Evolutionary conservation across 768 basidiomycete species (phyloP).

Genomic region (Hypholoma fasciculare): DNA sequence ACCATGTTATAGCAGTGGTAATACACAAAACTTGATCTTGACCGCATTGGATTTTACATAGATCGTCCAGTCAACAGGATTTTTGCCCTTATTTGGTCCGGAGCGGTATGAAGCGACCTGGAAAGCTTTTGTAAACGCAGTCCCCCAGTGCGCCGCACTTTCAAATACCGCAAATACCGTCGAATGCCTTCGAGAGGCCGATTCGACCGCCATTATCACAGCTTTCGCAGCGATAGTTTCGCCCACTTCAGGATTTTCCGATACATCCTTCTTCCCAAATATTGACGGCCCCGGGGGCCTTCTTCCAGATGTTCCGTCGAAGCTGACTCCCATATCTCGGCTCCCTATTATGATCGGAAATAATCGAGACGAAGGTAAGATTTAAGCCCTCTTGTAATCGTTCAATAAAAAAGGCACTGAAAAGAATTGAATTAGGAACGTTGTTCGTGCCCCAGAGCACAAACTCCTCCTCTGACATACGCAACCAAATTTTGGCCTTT

Average conservation of each 20-base stretch:
- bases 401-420: neutral
- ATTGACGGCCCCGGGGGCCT: constrained; percentile 37
- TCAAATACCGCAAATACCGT: constrained; percentile 23
- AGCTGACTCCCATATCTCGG: constrained; percentile 18
- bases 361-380: constrained; percentile 40
- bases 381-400: no score
- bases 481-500: constrained; percentile 19
- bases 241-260: neutral
- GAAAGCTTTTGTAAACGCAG: constrained; percentile 28
- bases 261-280: constrained; percentile 27
- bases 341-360: constrained; percentile 43
- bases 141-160: constrained; percentile 23
- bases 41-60: neutral
- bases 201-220: neutral
- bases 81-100: constrained; percentile 26
- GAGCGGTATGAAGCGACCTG: constrained; percentile 26
- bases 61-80: constrained; percentile 38
- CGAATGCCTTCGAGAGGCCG: constrained; percentile 19
- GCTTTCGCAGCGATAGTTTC: neutral
- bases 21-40: neutral
- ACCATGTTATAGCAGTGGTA: neutral
- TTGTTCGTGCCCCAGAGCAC: constrained; percentile 24
- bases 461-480: constrained; percentile 23
- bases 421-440: constrained; percentile 25
- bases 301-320: constrained; percentile 34